Evolutionary conservation across 192 early-diverging fungal species (phyloP), one percentile per base, ranked within the genome.

Genomic region (Cetraspora pellucida): DNA sequence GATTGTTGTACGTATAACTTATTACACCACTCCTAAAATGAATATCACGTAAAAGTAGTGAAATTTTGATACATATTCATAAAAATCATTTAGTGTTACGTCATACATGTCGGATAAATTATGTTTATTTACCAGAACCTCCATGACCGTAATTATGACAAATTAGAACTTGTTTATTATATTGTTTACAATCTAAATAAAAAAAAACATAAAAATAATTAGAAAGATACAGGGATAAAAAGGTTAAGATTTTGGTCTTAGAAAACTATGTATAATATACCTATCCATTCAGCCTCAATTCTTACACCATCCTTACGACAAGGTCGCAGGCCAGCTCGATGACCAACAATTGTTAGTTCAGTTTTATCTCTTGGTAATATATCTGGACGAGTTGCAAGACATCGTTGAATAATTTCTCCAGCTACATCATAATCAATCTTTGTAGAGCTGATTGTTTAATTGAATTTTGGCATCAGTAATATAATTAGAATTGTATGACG

Each of bases 131-230:
- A 49, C 88, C 91, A 82, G 83, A 90, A 1, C 89, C 89, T 14
- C 81, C 87, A 77, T 92, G 91, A 3, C 91, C 91, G 72, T 92
- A 92, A 75, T 87, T 88, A 72, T 92, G 91, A 9, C 87, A 85
- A 3, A 89, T 81, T 2, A 81, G 43, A 5, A 89, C 65, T 25
- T 54, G 31, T 37, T 68, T 81, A 2, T 63, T 37, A 19, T 8
- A 72, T 57, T 57, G 55, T 55, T 31, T 23, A 50, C 44, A 69
- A 69, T 13, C 67, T 69, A 50, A 50, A 69, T 50, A 43, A 65
- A 37, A 65, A 17, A 59, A 49, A 19, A 79, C 37, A 21, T 60
- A 79, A 49, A 52, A 75, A 54, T 23, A 37, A 37, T 21, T 27
- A 37, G 44, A 46, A 72, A 78, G 16, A 28, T 31, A 30, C 11